Base-by-base conservation (phyloP, 768 basidiomycete species). In the Tricholoma sp. region DNA sequence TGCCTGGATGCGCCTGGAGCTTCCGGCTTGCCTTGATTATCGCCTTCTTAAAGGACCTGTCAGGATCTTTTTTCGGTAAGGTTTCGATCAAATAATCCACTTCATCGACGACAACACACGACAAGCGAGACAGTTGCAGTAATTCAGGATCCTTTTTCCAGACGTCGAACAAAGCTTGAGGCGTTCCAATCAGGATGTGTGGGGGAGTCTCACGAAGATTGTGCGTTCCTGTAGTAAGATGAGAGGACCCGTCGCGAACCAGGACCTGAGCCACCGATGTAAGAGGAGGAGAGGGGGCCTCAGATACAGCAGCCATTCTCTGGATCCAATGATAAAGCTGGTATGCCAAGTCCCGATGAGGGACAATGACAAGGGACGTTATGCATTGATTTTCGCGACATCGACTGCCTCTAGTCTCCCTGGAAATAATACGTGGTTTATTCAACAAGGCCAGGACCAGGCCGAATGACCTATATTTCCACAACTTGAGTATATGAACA, bases 61-160 rank as follows among this genome's bases (percentile, higher is more conserved):
- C 73, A 44, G 67, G 69, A 54, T 69, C 68, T 56, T 72, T 76
- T 57, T 65, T 67, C 12, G 85, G 79, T 5, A 78, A 69, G 2
- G 76, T 80, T 57, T 80, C 81, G 53, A 92, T 73, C 39, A 91
- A 72, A 66, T 84, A 86, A 63, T 91, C 90, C 48, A 82, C 85
- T 66, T 91, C 89, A 60, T 91, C 89, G 54, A 91, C 82, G 34
- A 84, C 83, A 48, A 91, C 76, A 1, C 78, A 80, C 12, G 79
- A 79, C 52, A 88, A 69, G 50, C 68, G 70, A 6, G 67, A 61
- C 49, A 88, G 58, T 53, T 75, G 74, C 17, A 89, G 66, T 12
- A 71, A 75, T 17, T 70, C 62, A 1, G 74, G 62, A 47, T 82
- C 77, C 53, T 68, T 63, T 39, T 76, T 67, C 24, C 80, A 72